Conservation (phyloP, 2,329 filamentous ascomycete species). For the Neopestalotiopsis sp. region DNA sequence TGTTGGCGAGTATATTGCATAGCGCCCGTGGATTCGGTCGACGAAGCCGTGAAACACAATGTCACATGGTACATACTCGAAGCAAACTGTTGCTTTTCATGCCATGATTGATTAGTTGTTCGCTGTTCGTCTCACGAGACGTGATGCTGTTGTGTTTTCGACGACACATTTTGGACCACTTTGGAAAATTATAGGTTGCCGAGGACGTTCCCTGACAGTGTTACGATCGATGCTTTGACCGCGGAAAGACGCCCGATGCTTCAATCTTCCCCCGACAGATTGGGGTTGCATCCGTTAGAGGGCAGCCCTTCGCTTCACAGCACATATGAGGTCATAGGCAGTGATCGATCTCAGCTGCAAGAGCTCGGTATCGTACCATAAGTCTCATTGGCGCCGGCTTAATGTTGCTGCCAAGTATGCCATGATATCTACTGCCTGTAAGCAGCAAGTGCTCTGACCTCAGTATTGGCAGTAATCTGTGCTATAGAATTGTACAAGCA, state of each 20-base stretch:
- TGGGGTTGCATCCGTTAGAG: background rate
- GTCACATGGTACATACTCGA: background rate
- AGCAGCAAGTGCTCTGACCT: too few species aligned
- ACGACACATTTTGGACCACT: background rate
- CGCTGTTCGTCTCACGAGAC: too few species aligned
- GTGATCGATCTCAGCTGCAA: background rate
- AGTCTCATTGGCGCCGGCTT: background rate
- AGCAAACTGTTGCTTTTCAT: background rate
- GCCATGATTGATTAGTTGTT: background rate
- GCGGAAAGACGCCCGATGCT: too few species aligned
- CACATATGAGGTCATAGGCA: background rate
- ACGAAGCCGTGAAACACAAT: background rate
- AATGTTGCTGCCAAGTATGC: background rate
- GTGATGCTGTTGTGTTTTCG: too few species aligned
- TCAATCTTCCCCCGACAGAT: background rate
- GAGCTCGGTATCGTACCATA: background rate
- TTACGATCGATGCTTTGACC: background rate
- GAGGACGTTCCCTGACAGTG: background rate
- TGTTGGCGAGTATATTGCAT: background rate
- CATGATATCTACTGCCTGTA: too few species aligned
- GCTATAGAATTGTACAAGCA: background rate
- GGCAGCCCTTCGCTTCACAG: background rate
- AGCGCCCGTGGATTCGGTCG: background rate
- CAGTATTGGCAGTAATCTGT: background rate
- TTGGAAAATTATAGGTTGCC: background rate